A percentile compares a stretch with the other conserved stretches of the same genome.
These are phyloP conservation scores for Santalum album DNA, from an alignment of 164 flowering plant species.

Conservation along the genomic window DNA sequence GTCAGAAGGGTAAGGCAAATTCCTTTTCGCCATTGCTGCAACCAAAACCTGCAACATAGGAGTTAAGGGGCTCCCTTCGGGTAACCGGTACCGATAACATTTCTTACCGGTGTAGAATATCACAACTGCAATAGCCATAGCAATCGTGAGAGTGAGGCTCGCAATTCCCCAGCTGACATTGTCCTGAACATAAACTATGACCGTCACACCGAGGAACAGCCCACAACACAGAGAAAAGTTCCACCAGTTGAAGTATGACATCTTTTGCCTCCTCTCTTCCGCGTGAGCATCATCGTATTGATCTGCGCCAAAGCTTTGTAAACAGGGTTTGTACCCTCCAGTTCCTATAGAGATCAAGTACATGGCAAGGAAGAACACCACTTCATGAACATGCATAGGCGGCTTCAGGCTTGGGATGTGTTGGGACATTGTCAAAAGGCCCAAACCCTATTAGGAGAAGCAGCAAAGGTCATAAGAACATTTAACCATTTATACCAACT, in stretches of 20 bases:
- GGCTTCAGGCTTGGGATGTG: constrained; percentile 48
- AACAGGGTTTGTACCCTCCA: background rate
- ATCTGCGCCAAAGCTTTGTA: constrained; percentile 1
- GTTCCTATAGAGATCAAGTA: background rate
- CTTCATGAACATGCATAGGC: background rate
- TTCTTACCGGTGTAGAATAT: constrained; percentile 9
- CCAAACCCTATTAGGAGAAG: constrained; percentile 82
- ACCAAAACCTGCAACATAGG: constrained; percentile 12
- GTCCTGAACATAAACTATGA: constrained; percentile 19
- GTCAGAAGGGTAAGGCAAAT: constrained; percentile 6
- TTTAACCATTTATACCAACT: no score
- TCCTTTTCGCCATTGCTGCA: constrained; percentile 15
- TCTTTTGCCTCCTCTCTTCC: constrained; percentile 7
- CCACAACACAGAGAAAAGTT: constrained; percentile 16
- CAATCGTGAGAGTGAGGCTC: constrained; percentile 10
- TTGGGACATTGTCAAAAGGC: constrained; percentile 56
- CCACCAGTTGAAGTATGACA: constrained; percentile 27
- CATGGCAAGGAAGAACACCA: background rate
- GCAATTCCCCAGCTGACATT: constrained; percentile 16
- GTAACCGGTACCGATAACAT: constrained; percentile 10
- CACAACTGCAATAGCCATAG: constrained; percentile 5
- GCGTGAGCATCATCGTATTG: background rate
- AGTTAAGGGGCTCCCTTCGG: constrained; percentile 13
- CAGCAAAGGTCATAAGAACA: no score
- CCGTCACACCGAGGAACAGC: constrained; percentile 11